Percentiles rank a stretch among this genome's conserved stretches.
Evolutionary conservation across 129 eudicot genomes (phyloP).

Genomic region (Dittrichia graveolens): DNA sequence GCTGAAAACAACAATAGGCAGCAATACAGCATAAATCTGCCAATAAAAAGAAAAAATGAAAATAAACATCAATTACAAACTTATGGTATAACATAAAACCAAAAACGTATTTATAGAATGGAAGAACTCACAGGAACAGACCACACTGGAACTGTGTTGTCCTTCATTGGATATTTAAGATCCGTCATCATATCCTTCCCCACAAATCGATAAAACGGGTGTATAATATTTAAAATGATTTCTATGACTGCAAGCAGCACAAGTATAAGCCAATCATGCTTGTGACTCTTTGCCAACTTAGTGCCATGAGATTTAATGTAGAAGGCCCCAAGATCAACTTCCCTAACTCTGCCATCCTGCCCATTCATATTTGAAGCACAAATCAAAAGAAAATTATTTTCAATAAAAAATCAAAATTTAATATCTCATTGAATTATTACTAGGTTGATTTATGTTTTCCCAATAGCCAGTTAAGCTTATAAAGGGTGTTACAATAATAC

Average conservation of each 20-base stretch:
- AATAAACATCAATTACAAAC: background rate
- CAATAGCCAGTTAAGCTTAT: no score
- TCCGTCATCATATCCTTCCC: slow-evolving; percentile 80
- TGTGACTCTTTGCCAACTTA: slow-evolving; percentile 56
- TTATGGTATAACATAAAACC: background rate
- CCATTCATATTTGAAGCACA: slow-evolving; percentile 10
- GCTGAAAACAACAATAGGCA: slow-evolving; percentile 65
- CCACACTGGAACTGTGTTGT: slow-evolving; percentile 85
- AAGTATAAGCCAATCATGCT: slow-evolving; percentile 78
- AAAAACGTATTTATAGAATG: background rate
- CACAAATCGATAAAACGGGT: slow-evolving; percentile 78
- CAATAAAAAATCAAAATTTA: no score
- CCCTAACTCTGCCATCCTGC: slow-evolving; percentile 54
- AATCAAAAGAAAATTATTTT: no score
- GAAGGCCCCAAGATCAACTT: slow-evolving; percentile 48
- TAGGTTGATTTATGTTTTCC: no score
- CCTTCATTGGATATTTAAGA: slow-evolving; percentile 79
- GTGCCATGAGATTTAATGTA: slow-evolving; percentile 73
- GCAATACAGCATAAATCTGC: slow-evolving; percentile 71
- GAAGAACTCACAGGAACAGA: slow-evolving; percentile 77
- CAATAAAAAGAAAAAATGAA: background rate
- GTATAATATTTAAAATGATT: slow-evolving; percentile 48
- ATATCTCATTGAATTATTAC: no score
- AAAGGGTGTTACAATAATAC: no score
- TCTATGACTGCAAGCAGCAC: slow-evolving; percentile 58